Percentiles rank a stretch among this genome's conserved stretches.
phyloP scores from a whole-genome alignment of 192 early-diverging fungal genomes.

The Phlyctochytrium bullatum region DNA sequence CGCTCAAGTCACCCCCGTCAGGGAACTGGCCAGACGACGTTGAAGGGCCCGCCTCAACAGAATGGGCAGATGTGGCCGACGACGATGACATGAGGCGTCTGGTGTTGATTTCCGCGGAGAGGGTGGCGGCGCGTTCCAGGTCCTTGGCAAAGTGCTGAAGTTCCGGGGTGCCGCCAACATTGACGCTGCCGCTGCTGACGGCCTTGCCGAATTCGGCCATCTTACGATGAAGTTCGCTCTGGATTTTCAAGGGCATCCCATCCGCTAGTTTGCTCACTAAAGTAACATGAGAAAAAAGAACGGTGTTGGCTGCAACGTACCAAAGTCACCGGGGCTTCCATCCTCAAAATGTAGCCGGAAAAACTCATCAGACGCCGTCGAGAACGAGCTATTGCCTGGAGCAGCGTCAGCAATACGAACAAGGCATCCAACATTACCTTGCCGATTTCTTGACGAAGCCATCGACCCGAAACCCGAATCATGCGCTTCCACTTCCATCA shows the following conservation, averaged over 20 bases:
- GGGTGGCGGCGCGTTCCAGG: not conserved
- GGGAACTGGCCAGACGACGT: too few species aligned
- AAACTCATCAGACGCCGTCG: not conserved
- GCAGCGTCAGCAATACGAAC: too few species aligned
- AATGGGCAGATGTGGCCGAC: not conserved
- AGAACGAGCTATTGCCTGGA: too few species aligned
- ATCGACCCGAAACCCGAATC: not conserved
- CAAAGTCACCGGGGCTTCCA: not conserved
- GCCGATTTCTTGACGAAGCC: too few species aligned
- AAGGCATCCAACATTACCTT: too few species aligned
- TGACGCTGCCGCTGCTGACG: not conserved
- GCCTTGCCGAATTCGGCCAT: constrained; percentile 7
- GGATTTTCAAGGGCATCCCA: not conserved
- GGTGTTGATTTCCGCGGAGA: too few species aligned
- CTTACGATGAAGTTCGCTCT: constrained; percentile 2
- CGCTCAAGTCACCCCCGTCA: too few species aligned
- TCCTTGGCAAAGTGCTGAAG: constrained; percentile 2
- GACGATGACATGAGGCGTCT: too few species aligned
- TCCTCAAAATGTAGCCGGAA: not conserved
- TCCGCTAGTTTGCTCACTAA: constrained; percentile 1
- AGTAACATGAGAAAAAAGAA: not conserved
- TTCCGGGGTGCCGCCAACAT: not conserved
- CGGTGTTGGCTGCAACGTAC: not conserved
- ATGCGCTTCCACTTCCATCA: too few species aligned
- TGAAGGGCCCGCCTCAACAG: too few species aligned